phyloP scores from a whole-genome alignment of 495 filamentous ascomycete species.

The Articulospora tetracladia region DNA sequence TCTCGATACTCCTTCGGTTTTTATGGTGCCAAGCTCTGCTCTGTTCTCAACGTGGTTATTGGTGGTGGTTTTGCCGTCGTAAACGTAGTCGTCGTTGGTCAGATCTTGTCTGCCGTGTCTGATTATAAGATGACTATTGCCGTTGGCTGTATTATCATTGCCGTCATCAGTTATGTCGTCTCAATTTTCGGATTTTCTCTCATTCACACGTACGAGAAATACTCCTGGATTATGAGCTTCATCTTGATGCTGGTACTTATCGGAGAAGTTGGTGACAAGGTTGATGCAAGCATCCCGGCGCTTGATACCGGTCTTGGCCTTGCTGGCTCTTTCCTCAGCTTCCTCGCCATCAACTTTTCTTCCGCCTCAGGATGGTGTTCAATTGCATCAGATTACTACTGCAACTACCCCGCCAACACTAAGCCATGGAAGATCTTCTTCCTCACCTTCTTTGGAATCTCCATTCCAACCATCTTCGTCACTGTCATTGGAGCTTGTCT shows the following conservation, averaged over 20 bases:
- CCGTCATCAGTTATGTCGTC: constrained; percentile 49
- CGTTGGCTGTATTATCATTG: constrained; percentile 43
- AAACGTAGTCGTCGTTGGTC: constrained; percentile 41
- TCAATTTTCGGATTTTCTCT: constrained; percentile 55
- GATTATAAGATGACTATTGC: constrained; percentile 39
- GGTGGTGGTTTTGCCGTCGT: constrained; percentile 46
- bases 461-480: constrained; percentile 52
- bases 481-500: constrained; percentile 51
- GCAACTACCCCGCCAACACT: constrained; percentile 57
- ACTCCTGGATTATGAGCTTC: constrained; percentile 53
- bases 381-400: constrained; percentile 59
- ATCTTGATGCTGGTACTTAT: constrained; percentile 46
- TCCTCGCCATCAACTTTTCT: constrained; percentile 54
- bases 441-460: constrained; percentile 42
- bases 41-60: constrained; percentile 46
- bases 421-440: constrained; percentile 50
- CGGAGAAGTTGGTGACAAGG: constrained; percentile 43
- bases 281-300: constrained; percentile 35
- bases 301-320: constrained; percentile 21
- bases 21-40: constrained; percentile 43
- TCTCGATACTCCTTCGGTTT: constrained; percentile 54
- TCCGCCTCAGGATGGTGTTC: constrained; percentile 57
- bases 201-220: constrained; percentile 58
- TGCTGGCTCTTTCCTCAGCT: constrained; percentile 44
- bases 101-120: constrained; percentile 48